Percentiles rank a stretch among this genome's conserved stretches.
Conservation (phyloP, 768 basidiomycete genomes). For the Russula abietina region DNA sequence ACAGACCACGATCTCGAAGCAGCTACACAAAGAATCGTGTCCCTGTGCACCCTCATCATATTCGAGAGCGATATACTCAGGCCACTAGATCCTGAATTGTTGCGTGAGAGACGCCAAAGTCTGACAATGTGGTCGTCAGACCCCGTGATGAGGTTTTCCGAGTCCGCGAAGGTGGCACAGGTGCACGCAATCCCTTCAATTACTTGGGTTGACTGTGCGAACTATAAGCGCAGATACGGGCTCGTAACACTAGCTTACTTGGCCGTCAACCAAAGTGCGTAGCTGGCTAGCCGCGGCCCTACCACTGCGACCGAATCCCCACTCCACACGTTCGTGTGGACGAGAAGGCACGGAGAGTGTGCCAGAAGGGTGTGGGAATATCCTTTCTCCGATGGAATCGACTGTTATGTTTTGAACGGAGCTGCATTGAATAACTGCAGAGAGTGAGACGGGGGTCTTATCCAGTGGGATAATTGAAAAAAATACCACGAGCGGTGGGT, state of each 20-base stretch:
- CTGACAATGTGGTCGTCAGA: slow-evolving; percentile 77
- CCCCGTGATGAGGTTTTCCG: slow-evolving; percentile 69
- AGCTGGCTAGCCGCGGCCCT: slow-evolving; percentile 46
- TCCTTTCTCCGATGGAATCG: slow-evolving; percentile 52
- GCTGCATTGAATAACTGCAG: slow-evolving; percentile 40
- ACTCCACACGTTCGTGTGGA: slow-evolving; percentile 65
- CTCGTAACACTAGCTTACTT: slow-evolving; percentile 35
- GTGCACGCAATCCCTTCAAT: slow-evolving; percentile 67
- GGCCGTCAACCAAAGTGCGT: slow-evolving; percentile 55
- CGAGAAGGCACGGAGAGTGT: slow-evolving; percentile 51
- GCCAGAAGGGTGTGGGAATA: slow-evolving; percentile 58
- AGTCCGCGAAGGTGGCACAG: slow-evolving; percentile 75
- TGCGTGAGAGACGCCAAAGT: slow-evolving; percentile 61
- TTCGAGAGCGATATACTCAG: slow-evolving; percentile 45
- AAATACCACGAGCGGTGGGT: slow-evolving; percentile 48
- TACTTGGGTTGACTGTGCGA: slow-evolving; percentile 58
- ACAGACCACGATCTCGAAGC: slow-evolving; percentile 80
- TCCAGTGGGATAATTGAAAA: background rate
- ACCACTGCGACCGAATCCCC: slow-evolving; percentile 41
- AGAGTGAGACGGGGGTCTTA: background rate
- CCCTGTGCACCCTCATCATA: slow-evolving; percentile 75
- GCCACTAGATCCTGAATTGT: slow-evolving; percentile 23
- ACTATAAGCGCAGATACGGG: slow-evolving; percentile 1
- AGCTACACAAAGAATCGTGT: slow-evolving; percentile 57
- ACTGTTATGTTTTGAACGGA: slow-evolving; percentile 48